Base-by-base conservation (phyloP, 2,329 filamentous ascomycete species). In the Penicillium sp. region DNA sequence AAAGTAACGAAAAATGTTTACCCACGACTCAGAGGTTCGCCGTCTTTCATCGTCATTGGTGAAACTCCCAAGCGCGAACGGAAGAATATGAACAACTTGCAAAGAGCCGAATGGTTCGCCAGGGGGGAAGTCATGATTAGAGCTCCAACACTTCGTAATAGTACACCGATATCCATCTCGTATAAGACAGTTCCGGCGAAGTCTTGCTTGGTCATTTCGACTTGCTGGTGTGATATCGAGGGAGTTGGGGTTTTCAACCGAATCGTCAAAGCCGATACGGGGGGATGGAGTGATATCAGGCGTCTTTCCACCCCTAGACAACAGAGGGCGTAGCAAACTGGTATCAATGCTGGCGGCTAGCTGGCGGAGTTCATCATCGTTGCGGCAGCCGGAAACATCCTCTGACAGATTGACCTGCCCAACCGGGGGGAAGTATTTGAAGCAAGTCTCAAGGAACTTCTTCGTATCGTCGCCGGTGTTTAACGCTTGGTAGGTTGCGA, bases 281-380 rank as follows among this genome's bases (percentile, higher is more conserved):
- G 28, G 28, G 29, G 28, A 41, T 25, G 29, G 9, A 22, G 36
- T 47, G n/a, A 35, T 41, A 9, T 4, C 16, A 18, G 44, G 28
- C 2, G 44, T 47, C 18, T 47, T 39, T 5, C 28, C 19, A 28
- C 45, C 37, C 18, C 9, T 34, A 22, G 37, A 31, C 19, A 34
- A 14, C 27, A 42, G 16, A 28, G 45, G 45, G 13, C 29, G 16
- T 30, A 47, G 28, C 13, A 47, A 41, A 19, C 36, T n/a, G 3
- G 45, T 41, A 41, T 41, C 45, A 18, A 47, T 33, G 19, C 37
- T 27, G 18, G 27, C 19, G 13, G 45, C 45, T 41, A 47, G 36
- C 22, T 41, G 37, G 27, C 37, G 37, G 18, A 47, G 28, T 14
- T 40, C 18, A 30, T 27, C 12, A 11, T 47, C 29, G 11, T n/a